Conservation (phyloP, 352 stramenopile species). For the Phytophthora hybrid region DNA sequence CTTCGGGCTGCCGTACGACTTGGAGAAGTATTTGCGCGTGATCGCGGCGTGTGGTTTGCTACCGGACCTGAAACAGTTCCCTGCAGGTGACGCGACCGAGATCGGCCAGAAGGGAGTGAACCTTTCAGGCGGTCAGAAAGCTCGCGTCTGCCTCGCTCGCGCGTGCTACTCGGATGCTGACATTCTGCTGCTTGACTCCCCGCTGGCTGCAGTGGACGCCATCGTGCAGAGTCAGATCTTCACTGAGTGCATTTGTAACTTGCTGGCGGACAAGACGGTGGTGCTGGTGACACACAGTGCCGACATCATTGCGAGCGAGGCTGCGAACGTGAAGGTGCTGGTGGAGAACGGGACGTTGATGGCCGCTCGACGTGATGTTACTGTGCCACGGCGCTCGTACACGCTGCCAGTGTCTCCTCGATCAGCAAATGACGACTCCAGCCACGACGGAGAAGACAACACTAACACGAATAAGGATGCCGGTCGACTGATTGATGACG, state of each 20-base stretch:
- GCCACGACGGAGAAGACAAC: background rate
- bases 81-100: constrained; percentile 90
- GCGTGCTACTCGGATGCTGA: constrained; percentile 69
- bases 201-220: constrained; percentile 92
- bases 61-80: constrained; percentile 88
- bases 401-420: constrained; percentile 8
- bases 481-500: constrained; percentile 45
- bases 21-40: constrained; percentile 53
- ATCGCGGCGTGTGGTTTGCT: constrained; percentile 80
- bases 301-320: constrained; percentile 54
- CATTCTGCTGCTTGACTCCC: constrained; percentile 92
- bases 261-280: constrained; percentile 65
- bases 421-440: background rate
- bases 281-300: constrained; percentile 93
- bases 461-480: constrained; percentile 4
- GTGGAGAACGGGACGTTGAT: constrained; percentile 35
- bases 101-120: constrained; percentile 97
- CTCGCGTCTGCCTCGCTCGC: constrained; percentile 69
- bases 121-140: constrained; percentile 94
- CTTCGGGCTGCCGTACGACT: constrained; percentile 81
- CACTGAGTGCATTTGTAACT: constrained; percentile 38
- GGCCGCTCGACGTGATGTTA: constrained; percentile 18
- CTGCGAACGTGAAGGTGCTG: constrained; percentile 37
- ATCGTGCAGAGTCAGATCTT: constrained; percentile 95
- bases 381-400: constrained; percentile 14